A percentile compares a stretch with the other conserved stretches of the same genome.
These are phyloP conservation scores for Umbilicus rupestris DNA, from an alignment of 164 flowering plant genomes.

Conservation along the genomic window DNA sequence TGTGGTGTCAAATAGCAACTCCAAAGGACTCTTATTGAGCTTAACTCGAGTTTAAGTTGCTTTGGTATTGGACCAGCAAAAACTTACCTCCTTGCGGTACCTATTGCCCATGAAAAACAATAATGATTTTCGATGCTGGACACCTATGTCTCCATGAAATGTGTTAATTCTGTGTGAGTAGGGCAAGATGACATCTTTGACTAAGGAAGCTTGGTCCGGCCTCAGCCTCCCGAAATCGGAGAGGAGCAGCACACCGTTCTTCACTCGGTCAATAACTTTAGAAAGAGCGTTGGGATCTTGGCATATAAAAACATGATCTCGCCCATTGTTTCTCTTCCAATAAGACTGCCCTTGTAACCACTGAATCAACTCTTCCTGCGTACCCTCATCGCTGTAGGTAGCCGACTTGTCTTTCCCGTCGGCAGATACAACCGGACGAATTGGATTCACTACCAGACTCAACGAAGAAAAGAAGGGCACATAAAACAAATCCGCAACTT, in stretches of 20 bases:
- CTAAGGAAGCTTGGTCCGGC: slow-evolving; percentile 68
- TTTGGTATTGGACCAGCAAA: no score
- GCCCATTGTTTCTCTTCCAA: slow-evolving; percentile 78
- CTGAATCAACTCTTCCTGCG: slow-evolving; percentile 67
- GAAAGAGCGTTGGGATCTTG: slow-evolving; percentile 92
- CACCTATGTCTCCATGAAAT: slow-evolving; percentile 56
- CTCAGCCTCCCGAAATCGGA: slow-evolving; percentile 89
- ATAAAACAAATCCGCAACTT: slow-evolving; percentile 80
- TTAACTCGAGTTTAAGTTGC: no score
- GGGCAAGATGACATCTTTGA: slow-evolving; percentile 85
- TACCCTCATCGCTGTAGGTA: slow-evolving; percentile 71
- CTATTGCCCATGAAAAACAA: slow-evolving; percentile 96
- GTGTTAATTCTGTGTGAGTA: slow-evolving; percentile 78
- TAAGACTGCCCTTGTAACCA: slow-evolving; percentile 74
- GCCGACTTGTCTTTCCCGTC: slow-evolving; percentile 6
- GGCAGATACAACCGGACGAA: slow-evolving; percentile 34
- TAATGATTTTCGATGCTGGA: slow-evolving; percentile 48
- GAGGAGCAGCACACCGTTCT: slow-evolving; percentile 68
- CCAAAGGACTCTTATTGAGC: not conserved
- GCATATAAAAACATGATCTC: slow-evolving; percentile 89
- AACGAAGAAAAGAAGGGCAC: slow-evolving; percentile 89
- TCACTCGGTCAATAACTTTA: slow-evolving; percentile 58
- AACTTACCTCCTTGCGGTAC: slow-evolving; percentile 73
- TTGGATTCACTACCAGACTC: slow-evolving; percentile 78
- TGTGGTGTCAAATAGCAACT: not conserved